phyloP scores from a whole-genome alignment of 202 grass and related monocot genomes.

The Saccharum hybrid region DNA sequence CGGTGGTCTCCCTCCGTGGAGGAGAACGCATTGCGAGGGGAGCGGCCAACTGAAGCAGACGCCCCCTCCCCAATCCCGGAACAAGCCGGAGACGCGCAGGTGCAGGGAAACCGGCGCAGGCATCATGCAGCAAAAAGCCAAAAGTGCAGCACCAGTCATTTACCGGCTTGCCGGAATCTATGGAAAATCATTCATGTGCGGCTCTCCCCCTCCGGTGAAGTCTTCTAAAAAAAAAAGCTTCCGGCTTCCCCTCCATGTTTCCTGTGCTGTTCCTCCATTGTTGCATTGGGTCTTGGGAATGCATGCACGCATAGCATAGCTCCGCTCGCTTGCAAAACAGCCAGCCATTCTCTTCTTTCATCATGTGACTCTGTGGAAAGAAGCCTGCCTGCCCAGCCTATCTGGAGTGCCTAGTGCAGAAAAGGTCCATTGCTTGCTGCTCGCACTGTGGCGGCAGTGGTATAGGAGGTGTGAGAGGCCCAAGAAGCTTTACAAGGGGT shows the following conservation, averaged over 20 bases:
- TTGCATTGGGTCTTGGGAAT: background rate
- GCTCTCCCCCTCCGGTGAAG: too few species aligned
- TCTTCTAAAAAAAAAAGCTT: background rate
- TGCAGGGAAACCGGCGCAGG: background rate
- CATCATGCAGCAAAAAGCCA: background rate
- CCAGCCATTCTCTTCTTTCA: background rate
- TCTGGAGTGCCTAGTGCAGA: conserved; percentile 23
- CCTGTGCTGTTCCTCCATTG: background rate
- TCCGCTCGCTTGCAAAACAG: background rate
- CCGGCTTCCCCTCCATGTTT: background rate
- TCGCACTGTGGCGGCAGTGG: background rate
- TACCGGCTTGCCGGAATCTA: background rate
- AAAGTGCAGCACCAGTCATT: conserved; percentile 6
- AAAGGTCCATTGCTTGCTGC: conserved; percentile 11
- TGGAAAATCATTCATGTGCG: too few species aligned
- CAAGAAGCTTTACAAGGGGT: conserved; percentile 41
- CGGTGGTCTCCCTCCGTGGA: too few species aligned
- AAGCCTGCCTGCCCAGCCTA: conserved; percentile 6
- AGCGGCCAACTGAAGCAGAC: too few species aligned
- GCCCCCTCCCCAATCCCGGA: too few species aligned
- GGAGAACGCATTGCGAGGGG: too few species aligned
- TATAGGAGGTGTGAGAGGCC: conserved; percentile 10
- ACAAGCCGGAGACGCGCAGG: background rate
- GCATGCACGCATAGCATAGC: background rate
- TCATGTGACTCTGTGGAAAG: background rate